A percentile compares a stretch with the other conserved stretches of the same genome.
phyloP scores from a whole-genome alignment of 768 basidiomycete species.

The Cyclocybe aegerita region DNA sequence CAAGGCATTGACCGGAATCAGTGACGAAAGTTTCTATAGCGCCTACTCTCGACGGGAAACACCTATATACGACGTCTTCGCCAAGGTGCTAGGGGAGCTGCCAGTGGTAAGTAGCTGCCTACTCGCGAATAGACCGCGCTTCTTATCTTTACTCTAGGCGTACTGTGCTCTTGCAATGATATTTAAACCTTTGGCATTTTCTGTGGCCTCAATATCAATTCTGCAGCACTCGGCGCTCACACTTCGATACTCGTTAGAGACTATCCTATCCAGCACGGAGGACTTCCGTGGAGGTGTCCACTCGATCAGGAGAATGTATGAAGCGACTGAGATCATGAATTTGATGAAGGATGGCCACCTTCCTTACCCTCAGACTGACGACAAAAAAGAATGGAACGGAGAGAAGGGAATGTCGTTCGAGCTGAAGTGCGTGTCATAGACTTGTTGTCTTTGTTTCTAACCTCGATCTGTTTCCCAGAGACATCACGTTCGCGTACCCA shows the following conservation, averaged over 20 bases:
- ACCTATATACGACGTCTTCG: constrained; percentile 13
- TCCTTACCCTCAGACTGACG: constrained; percentile 16
- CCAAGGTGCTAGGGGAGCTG: constrained; percentile 20
- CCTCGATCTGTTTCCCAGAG: constrained; percentile 25
- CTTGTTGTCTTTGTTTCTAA: background rate
- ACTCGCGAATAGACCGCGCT: background rate
- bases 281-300: constrained; percentile 21
- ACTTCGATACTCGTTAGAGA: constrained; percentile 23
- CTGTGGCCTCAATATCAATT: constrained; percentile 36
- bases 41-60: constrained; percentile 10
- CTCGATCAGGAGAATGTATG: constrained; percentile 31
- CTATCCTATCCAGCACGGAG: constrained; percentile 15
- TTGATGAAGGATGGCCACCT: constrained; percentile 21
- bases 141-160: constrained; percentile 21
- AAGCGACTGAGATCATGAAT: constrained; percentile 13
- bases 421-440: constrained; percentile 17
- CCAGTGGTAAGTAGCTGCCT: constrained; percentile 22
- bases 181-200: constrained; percentile 30
- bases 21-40: constrained; percentile 18
- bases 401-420: constrained; percentile 23
- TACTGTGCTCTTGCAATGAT: constrained; percentile 34
- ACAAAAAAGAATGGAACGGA: background rate
- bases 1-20: constrained; percentile 16
- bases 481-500: constrained; percentile 54
- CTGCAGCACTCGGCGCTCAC: constrained; percentile 32